These are phyloP conservation scores for Kazachstania taianensis DNA, from an alignment of 805 yeast genomes.

Conservation along the genomic window DNA sequence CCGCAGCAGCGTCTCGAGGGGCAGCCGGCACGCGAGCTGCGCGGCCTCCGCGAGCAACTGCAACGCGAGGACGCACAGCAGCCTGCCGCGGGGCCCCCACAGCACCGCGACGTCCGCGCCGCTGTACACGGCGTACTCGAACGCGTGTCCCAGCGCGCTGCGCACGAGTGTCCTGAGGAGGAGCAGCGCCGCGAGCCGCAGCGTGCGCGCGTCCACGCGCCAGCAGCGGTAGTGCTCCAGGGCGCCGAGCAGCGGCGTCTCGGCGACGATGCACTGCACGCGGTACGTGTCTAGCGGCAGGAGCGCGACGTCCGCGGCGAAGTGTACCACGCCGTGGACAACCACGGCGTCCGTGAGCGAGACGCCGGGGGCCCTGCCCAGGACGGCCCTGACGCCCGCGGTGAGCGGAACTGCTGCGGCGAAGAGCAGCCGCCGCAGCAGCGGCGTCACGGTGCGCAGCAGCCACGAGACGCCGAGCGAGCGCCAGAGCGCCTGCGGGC, in stretches of 20 bases:
- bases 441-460: no score
- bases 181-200: background rate
- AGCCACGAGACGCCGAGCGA: no score
- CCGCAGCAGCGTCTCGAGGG: background rate
- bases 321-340: no score
- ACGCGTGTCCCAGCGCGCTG: background rate
- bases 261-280: no score
- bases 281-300: no score
- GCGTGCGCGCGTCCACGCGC: background rate
- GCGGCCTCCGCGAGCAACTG: background rate
- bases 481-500: background rate
- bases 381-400: no score
- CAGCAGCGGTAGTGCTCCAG: background rate
- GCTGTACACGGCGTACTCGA: background rate
- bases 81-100: background rate
- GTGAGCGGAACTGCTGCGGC: background rate
- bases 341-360: no score
- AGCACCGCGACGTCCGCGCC: background rate
- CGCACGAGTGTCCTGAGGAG: background rate
- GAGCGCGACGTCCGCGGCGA: no score
- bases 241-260: background rate
- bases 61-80: background rate
- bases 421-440: no score
- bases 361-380: no score
- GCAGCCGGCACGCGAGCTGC: background rate